Evolutionary conservation across 164 flowering plant species (phyloP).

Genomic region (Berberis thunbergii): DNA sequence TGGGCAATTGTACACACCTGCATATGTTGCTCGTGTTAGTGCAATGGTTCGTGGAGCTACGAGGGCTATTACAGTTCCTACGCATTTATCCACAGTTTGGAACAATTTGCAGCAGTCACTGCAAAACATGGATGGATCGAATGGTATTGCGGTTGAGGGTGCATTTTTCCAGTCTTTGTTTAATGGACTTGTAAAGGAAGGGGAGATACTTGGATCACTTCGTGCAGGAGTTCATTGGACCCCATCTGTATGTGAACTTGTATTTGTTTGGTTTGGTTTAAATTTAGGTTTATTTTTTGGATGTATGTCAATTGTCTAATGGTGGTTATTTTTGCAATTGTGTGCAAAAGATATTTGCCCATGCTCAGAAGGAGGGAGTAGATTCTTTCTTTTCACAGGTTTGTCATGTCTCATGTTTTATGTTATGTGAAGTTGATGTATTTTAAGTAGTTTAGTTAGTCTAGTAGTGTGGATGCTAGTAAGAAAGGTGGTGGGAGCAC

Average conservation of each 20-base stretch:
- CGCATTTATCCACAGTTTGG: constrained; percentile 76
- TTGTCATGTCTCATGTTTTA: constrained; percentile 2
- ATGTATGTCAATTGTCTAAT: background rate
- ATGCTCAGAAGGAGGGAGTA: constrained; percentile 83
- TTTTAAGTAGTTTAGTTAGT: background rate
- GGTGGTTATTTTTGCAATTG: constrained; percentile 1
- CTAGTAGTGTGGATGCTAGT: too few relatives aligned
- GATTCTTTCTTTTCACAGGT: constrained; percentile 98
- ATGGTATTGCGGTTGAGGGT: constrained; percentile 78
- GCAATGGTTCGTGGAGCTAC: constrained; percentile 98
- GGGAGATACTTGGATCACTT: constrained; percentile 78
- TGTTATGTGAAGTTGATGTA: background rate
- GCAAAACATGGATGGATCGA: constrained; percentile 65
- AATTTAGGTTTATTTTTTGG: background rate
- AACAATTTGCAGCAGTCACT: constrained; percentile 65
- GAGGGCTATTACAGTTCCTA: constrained; percentile 81
- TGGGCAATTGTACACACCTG: constrained; percentile 92
- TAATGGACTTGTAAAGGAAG: constrained; percentile 69
- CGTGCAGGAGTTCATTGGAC: constrained; percentile 99
- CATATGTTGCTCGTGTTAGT: constrained; percentile 77
- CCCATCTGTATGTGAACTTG: constrained; percentile 54
- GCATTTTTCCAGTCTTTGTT: constrained; percentile 82
- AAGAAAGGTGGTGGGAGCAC: too few relatives aligned
- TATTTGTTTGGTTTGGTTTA: background rate
- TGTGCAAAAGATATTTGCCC: constrained; percentile 67